Evolutionary conservation across 108 stramenopile genomes (phyloP), one percentile per base, ranked within the genome.

Genomic region (Epithemia pelagica): DNA sequence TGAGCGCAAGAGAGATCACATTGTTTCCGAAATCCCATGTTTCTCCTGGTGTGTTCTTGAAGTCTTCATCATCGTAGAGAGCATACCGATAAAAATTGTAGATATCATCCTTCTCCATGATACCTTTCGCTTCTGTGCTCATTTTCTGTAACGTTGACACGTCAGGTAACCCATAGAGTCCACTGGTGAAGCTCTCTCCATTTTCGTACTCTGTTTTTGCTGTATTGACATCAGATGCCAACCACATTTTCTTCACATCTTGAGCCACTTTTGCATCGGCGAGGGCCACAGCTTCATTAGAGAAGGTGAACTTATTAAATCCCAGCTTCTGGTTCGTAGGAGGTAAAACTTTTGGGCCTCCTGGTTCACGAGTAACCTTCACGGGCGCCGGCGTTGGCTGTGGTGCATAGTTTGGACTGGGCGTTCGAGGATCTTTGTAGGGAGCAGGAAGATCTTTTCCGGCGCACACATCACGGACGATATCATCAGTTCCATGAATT

Each of bases 1-100:
- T 75, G 25, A 84, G 77, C n/a, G 85, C 82, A 22, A 82, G 64
- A 7, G 63, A 7, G 15, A 90, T 78, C 8, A 89, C 78, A 23
- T 77, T 77, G 66, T 93, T 79, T 5, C 76, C 92, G 65, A 83
- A 93, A 19, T 75, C 64, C 28, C 71, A 75, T 37, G 73, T 73
- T 26, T 70, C 60, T 10, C 57, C 73, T 15, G 15, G 15, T 5
- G 37, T 5, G 21, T 76, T 70, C 24, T 64, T 71, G 20, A 23
- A 59, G 28, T 75, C 72, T 26, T 76, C 74, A 32, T 89, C 85
- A 27, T 88, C 84, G 15, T 81, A 78, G 2, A 93, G 73, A 2
- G 89, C 92, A 59, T 76, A 81, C 27, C 76, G 61, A 66, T 74
- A 93, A 61, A 85, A 56, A 58, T 81, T 90, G 78, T 81, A 93